Percentiles rank a stretch among this genome's conserved stretches.
phyloP scores from a whole-genome alignment of 352 stramenopile genomes.

The Globisporangium mamillatum region DNA sequence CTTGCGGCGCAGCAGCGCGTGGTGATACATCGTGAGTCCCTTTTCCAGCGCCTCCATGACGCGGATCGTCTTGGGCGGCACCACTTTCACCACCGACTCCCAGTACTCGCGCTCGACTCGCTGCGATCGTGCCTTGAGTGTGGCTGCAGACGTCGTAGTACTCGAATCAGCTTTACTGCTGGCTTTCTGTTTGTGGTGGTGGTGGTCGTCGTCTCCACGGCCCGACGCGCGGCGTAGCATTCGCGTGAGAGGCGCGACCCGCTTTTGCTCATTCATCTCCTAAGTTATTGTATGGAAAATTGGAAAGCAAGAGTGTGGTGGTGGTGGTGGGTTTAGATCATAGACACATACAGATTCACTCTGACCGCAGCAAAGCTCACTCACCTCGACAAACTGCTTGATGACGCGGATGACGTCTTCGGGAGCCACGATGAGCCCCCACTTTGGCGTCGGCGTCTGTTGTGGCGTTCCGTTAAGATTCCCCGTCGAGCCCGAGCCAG shows the following conservation, averaged over 20 bases:
- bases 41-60: slow-evolving; percentile 87
- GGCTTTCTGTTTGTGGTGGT: slow-evolving; percentile 1
- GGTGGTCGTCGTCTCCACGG: neutral
- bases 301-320: neutral
- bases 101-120: slow-evolving; percentile 78
- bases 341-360: neutral
- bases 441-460: slow-evolving; percentile 33
- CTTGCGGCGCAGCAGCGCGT: slow-evolving; percentile 74
- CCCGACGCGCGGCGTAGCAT: slow-evolving; percentile 36
- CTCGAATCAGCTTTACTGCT: slow-evolving; percentile 9
- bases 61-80: slow-evolving; percentile 60
- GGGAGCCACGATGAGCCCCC: slow-evolving; percentile 68
- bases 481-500: slow-evolving; percentile 1
- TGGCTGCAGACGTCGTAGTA: slow-evolving; percentile 22
- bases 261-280: slow-evolving; percentile 75
- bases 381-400: slow-evolving; percentile 86
- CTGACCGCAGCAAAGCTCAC: slow-evolving; percentile 1
- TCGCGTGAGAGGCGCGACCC: slow-evolving; percentile 37
- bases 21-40: slow-evolving; percentile 78
- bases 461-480: slow-evolving; percentile 5
- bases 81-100: slow-evolving; percentile 67
- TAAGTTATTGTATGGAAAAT: slow-evolving; percentile 7
- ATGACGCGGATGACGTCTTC: slow-evolving; percentile 88
- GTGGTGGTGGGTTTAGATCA: neutral
- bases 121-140: slow-evolving; percentile 39